phyloP scores from a whole-genome alignment of 2,329 filamentous ascomycete genomes.

The Botrytis hyacinthi region DNA sequence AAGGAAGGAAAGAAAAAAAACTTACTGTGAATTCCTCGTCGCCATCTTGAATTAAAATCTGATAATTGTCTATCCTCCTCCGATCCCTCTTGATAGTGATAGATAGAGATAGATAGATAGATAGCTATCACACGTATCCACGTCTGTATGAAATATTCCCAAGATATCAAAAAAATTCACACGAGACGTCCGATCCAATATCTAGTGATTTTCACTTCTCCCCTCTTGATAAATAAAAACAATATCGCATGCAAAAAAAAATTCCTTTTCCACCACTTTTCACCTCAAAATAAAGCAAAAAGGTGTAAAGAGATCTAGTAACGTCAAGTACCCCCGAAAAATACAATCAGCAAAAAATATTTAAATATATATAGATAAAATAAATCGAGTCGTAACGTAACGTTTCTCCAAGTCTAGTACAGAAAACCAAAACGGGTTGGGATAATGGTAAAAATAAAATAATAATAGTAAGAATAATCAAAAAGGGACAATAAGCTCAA shows the following conservation, averaged over 20 bases:
- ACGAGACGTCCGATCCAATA: background rate
- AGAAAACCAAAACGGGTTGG: background rate
- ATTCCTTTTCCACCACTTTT: background rate
- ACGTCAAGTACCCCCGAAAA: background rate
- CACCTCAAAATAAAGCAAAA: background rate
- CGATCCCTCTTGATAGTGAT: background rate
- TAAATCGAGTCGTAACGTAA: background rate
- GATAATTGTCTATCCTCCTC: background rate
- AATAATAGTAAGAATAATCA: background rate
- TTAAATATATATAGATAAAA: background rate
- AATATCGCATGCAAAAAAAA: constrained; percentile 1
- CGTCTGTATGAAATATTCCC: background rate
- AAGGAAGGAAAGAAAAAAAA: background rate
- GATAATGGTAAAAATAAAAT: background rate
- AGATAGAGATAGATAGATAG: background rate
- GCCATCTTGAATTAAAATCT: constrained; percentile 9
- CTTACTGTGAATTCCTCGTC: constrained; percentile 18
- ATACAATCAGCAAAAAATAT: background rate
- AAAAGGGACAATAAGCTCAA: constrained; percentile 13
- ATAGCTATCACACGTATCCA: constrained; percentile 1
- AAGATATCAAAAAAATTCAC: background rate
- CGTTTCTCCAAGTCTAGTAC: background rate
- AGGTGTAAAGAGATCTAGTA: background rate
- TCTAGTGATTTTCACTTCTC: constrained; percentile 8
- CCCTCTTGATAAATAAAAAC: background rate